A percentile compares a stretch with the other conserved stretches of the same genome.
Evolutionary conservation across 1,284 basidiomycete species (phyloP).

Genomic region (Xerocomus minutiporus): DNA sequence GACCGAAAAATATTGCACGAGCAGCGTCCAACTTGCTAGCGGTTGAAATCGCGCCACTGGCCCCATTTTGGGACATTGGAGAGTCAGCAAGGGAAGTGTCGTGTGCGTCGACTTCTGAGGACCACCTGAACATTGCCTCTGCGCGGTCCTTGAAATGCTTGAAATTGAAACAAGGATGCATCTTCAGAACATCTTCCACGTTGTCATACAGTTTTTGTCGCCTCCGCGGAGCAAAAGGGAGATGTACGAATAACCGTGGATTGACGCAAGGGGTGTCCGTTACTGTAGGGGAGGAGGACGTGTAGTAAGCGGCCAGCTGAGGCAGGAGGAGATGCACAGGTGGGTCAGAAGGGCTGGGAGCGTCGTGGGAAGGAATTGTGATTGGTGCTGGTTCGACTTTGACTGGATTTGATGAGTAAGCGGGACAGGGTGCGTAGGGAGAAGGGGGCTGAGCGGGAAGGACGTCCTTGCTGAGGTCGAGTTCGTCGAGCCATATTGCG

Average conservation of each 20-base stretch:
- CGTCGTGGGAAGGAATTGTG: constrained; percentile 26
- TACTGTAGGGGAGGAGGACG: constrained; percentile 20
- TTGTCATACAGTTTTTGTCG: constrained; percentile 38
- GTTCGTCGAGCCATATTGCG: constrained; percentile 54
- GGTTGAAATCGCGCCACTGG: background rate
- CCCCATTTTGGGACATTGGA: constrained; percentile 7
- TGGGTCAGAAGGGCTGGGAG: constrained; percentile 14
- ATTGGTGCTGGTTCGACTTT: constrained; percentile 45
- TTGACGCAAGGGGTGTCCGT: constrained; percentile 36
- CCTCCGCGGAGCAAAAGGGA: constrained; percentile 37
- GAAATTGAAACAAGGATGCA: constrained; percentile 50
- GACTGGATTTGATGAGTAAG: constrained; percentile 28
- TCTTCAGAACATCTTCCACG: constrained; percentile 42
- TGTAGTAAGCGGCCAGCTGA: constrained; percentile 20
- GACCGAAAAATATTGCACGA: constrained; percentile 35
- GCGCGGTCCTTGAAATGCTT: constrained; percentile 46
- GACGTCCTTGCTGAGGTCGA: constrained; percentile 36
- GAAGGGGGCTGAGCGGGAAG: constrained; percentile 20
- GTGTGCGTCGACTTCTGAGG: constrained; percentile 23
- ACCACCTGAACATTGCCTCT: constrained; percentile 44
- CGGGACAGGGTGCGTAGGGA: constrained; percentile 10
- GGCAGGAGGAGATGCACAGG: constrained; percentile 29
- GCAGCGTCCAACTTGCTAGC: constrained; percentile 27
- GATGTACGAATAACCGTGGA: constrained; percentile 35
- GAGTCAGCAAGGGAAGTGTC: constrained; percentile 12